These are phyloP conservation scores for Pugionium cornutum DNA, from an alignment of 345 rosid species.

Conservation along the genomic window DNA sequence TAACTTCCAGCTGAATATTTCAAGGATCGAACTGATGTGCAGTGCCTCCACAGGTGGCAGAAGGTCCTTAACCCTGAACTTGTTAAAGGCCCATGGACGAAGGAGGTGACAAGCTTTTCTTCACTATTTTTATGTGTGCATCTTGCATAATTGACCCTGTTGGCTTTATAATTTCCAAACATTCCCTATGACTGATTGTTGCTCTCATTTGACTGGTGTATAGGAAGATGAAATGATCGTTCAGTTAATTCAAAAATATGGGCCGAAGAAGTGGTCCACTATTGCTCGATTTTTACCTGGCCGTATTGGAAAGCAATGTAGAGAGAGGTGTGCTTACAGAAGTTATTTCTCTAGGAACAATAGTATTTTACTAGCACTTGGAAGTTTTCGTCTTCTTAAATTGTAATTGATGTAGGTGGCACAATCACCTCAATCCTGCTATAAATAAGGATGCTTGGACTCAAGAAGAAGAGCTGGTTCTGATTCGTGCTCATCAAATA, in stretches of 20 bases:
- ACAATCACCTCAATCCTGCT: constrained; percentile 95
- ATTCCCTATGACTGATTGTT: constrained; percentile 10
- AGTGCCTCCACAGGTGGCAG: constrained; percentile 99
- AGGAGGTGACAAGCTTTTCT: constrained; percentile 61
- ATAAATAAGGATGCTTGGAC: constrained; percentile 99
- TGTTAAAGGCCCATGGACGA: constrained; percentile 99
- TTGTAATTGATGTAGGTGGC: constrained; percentile 69
- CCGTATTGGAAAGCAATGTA: constrained; percentile 96
- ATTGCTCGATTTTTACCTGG: constrained; percentile 96
- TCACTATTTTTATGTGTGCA: constrained; percentile 10
- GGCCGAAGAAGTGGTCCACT: constrained; percentile 98
- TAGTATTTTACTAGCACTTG: constrained; percentile 15
- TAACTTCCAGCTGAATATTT: constrained; percentile 87
- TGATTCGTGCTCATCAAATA: constrained; percentile 95
- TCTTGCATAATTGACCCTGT: constrained; percentile 19
- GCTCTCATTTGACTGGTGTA: constrained; percentile 31
- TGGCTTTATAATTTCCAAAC: background rate
- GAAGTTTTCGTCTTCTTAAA: constrained; percentile 10
- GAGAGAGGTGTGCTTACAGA: constrained; percentile 69
- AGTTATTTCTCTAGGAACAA: constrained; percentile 12
- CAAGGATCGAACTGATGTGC: constrained; percentile 99
- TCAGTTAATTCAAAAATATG: constrained; percentile 76
- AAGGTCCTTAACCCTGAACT: constrained; percentile 99
- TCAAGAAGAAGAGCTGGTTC: constrained; percentile 93
- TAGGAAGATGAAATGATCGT: constrained; percentile 90